Conservation (phyloP, 2,329 filamentous ascomycete genomes). For the Calonectria pteridis region DNA sequence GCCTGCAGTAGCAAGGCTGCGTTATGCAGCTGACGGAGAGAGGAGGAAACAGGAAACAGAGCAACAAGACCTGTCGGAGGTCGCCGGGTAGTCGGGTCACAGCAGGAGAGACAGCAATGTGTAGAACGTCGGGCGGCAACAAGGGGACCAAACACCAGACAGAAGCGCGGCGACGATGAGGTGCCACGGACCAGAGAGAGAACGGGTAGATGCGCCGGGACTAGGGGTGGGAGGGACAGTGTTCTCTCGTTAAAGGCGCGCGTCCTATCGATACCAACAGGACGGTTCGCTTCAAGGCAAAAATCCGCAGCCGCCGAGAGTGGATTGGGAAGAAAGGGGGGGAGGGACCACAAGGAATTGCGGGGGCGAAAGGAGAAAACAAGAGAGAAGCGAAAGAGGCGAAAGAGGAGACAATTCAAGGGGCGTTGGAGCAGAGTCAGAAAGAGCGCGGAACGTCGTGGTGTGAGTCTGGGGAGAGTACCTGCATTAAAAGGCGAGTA, state of each 20-base stretch:
- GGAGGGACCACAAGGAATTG: constrained; percentile 40
- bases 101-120: constrained; percentile 21
- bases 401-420: constrained; percentile 40
- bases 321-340: constrained; percentile 39
- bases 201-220: constrained; percentile 30
- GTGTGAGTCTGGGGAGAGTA: constrained; percentile 46
- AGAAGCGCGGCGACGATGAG: constrained; percentile 32
- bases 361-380: constrained; percentile 44
- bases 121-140: constrained; percentile 26
- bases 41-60: constrained; percentile 38
- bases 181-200: constrained; percentile 11
- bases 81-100: constrained; percentile 37
- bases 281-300: constrained; percentile 46
- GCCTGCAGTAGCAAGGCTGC: constrained; percentile 29
- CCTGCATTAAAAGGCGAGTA: constrained; percentile 46
- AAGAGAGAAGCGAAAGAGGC: constrained; percentile 40
- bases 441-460: constrained; percentile 43
- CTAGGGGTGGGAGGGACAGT: constrained; percentile 27
- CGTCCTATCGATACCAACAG: constrained; percentile 45
- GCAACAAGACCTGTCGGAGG: constrained; percentile 36
- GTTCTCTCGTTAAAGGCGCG: constrained; percentile 35
- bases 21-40: constrained; percentile 33
- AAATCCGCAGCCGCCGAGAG: constrained; percentile 40
- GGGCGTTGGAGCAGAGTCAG: constrained; percentile 45
- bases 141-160: constrained; percentile 30